These are phyloP conservation scores for Cutaneotrichosporon dermatis DNA, from an alignment of 1,284 basidiomycete genomes.

Conservation along the genomic window DNA sequence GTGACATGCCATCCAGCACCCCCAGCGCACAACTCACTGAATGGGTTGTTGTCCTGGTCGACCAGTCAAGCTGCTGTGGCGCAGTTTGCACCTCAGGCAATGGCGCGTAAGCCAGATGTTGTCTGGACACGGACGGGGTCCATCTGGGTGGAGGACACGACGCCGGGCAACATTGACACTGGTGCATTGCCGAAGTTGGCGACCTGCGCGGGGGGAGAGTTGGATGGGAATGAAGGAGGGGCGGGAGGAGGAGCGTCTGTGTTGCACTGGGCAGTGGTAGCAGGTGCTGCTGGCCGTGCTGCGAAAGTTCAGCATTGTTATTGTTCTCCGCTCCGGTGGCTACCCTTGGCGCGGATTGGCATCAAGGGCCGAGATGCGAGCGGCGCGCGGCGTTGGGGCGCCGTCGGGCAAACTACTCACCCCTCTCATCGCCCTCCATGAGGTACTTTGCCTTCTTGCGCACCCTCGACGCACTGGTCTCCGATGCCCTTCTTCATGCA, in stretches of 20 bases:
- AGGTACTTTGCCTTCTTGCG: constrained; percentile 98
- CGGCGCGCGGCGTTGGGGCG: background rate
- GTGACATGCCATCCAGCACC: too few species aligned
- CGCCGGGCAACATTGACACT: constrained; percentile 14
- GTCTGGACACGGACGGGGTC: constrained; percentile 19
- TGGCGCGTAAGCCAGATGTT: constrained; percentile 27
- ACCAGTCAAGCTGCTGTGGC: constrained; percentile 14
- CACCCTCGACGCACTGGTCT: constrained; percentile 84
- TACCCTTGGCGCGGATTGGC: too few species aligned
- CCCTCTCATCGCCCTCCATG: constrained; percentile 82
- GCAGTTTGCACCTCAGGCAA: constrained; percentile 16
- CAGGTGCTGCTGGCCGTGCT: background rate
- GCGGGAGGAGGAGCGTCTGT: constrained; percentile 1
- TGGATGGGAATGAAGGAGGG: constrained; percentile 6
- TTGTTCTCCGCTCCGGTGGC: background rate
- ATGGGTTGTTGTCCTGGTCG: constrained; percentile 16
- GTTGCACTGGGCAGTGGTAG: background rate
- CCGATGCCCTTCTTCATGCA: constrained; percentile 91
- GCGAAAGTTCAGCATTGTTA: background rate
- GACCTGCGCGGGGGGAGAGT: constrained; percentile 11
- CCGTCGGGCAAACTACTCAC: constrained; percentile 52
- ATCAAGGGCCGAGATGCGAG: too few species aligned
- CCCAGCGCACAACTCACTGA: constrained; percentile 12
- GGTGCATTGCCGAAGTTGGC: constrained; percentile 11
- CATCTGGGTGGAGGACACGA: constrained; percentile 8